These are phyloP conservation scores for Ilex aquifolium DNA, from an alignment of 257 asterid species.

Conservation along the genomic window DNA sequence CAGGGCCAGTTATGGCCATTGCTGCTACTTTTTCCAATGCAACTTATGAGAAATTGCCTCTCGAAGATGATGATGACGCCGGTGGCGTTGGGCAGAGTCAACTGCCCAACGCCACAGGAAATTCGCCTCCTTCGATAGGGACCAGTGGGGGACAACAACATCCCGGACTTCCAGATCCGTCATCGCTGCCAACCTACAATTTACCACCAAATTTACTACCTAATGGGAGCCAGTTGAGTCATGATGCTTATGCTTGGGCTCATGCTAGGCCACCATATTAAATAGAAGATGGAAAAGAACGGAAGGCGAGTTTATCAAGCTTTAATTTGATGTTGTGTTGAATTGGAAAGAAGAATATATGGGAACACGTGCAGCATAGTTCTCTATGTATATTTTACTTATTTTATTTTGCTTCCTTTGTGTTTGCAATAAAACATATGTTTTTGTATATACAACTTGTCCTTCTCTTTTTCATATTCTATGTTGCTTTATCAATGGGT, in stretches of 20 bases:
- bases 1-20: constrained; percentile 51
- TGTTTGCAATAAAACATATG: constrained; percentile 14
- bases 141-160: constrained; percentile 12
- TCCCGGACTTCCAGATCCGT: constrained; percentile 31
- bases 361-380: constrained; percentile 5
- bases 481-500: not conserved
- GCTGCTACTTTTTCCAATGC: constrained; percentile 66
- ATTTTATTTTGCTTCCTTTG: not conserved
- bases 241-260: constrained; percentile 56
- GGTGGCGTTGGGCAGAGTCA: constrained; percentile 16
- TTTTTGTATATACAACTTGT: not conserved
- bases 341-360: constrained; percentile 5
- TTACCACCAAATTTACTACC: constrained; percentile 43
- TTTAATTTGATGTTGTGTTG: constrained; percentile 3
- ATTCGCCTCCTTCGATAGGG: constrained; percentile 31
- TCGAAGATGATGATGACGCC: constrained; percentile 40
- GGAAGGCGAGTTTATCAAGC: constrained; percentile 10
- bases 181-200: constrained; percentile 35
- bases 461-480: not conserved
- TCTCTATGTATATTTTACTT: constrained; percentile 20
- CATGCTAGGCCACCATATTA: constrained; percentile 34
- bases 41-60: constrained; percentile 56
- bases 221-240: constrained; percentile 48
- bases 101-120: constrained; percentile 7
- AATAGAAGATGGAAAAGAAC: not conserved